Conservation (phyloP, 306 rosid species). For the Trifolium fragiferum region DNA sequence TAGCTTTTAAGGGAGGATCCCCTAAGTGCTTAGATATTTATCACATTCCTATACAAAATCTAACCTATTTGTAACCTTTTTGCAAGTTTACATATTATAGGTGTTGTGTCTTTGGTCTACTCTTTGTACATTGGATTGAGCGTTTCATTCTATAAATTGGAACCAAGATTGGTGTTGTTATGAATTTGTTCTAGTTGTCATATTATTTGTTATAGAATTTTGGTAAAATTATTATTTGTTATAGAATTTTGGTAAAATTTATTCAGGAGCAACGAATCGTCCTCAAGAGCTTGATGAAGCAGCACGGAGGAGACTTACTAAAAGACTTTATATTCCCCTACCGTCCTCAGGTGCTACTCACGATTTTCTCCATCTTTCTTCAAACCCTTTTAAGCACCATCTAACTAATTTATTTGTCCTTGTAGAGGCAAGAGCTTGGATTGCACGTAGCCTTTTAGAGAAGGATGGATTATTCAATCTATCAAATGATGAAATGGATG, state of each 20-base stretch:
- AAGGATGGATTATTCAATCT: constrained; percentile 80
- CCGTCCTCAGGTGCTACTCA: constrained; percentile 76
- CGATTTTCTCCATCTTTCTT: constrained; percentile 14
- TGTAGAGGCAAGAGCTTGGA: constrained; percentile 87
- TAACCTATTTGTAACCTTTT: not conserved
- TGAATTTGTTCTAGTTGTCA: constrained; percentile 19
- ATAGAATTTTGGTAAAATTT: constrained; percentile 36
- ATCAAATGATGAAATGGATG: constrained; percentile 59
- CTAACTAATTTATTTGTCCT: constrained; percentile 45
- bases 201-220: too few relatives aligned
- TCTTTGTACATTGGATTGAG: constrained; percentile 4
- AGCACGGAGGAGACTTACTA: constrained; percentile 91
- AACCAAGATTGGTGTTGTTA: constrained; percentile 14
- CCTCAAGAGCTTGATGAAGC: constrained; percentile 99
- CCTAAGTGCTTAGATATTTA: not conserved
- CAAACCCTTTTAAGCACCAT: constrained; percentile 25
- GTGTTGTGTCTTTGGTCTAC: not conserved
- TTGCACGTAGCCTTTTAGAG: constrained; percentile 63
- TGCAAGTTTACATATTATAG: not conserved
- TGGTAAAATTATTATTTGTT: constrained; percentile 38
- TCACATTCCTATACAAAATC: not conserved
- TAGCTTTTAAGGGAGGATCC: not conserved
- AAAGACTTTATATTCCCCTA: constrained; percentile 90
- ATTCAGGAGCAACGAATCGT: constrained; percentile 90
- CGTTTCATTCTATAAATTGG: not conserved